These are phyloP conservation scores for Eucalyptus shirleyi DNA, from an alignment of 345 rosid genomes.

Conservation along the genomic window DNA sequence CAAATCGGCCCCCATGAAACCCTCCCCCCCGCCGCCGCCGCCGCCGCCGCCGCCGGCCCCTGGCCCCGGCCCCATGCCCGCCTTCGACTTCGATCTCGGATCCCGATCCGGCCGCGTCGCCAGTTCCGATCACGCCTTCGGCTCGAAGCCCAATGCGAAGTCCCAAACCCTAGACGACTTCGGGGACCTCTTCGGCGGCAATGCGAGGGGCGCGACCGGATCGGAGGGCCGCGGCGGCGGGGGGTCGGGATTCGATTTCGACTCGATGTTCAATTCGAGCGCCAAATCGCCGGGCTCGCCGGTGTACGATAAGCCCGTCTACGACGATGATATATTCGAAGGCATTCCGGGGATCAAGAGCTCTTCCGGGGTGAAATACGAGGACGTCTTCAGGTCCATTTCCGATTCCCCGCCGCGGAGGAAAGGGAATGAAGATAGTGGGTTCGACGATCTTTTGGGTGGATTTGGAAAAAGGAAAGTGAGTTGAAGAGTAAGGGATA, in stretches of 20 bases:
- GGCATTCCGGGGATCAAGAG: constrained; percentile 31
- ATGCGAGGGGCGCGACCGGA: constrained; percentile 1
- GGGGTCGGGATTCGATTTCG: constrained; percentile 10
- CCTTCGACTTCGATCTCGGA: constrained; percentile 7
- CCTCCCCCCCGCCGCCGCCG: neutral
- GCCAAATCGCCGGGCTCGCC: constrained; percentile 14
- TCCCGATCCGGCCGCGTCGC: neutral
- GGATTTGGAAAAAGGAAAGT: constrained; percentile 15
- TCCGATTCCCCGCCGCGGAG: neutral
- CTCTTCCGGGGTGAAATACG: constrained; percentile 5
- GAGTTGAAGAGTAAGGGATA: constrained; percentile 3
- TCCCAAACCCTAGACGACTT: constrained; percentile 2
- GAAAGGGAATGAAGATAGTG: neutral
- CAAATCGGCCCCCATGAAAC: constrained; percentile 32
- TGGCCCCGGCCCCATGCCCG: neutral
- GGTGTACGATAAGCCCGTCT: constrained; percentile 33
- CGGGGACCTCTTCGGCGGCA: constrained; percentile 13
- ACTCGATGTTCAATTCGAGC: constrained; percentile 12
- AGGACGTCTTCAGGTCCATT: constrained; percentile 9
- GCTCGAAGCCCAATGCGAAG: neutral
- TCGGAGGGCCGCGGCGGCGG: neutral
- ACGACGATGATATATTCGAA: constrained; percentile 32
- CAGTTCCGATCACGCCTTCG: constrained; percentile 6
- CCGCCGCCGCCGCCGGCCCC: neutral
- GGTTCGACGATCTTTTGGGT: constrained; percentile 26